Evolutionary conservation across 495 filamentous ascomycete species (phyloP).

Genomic region (Thozetella sp.): DNA sequence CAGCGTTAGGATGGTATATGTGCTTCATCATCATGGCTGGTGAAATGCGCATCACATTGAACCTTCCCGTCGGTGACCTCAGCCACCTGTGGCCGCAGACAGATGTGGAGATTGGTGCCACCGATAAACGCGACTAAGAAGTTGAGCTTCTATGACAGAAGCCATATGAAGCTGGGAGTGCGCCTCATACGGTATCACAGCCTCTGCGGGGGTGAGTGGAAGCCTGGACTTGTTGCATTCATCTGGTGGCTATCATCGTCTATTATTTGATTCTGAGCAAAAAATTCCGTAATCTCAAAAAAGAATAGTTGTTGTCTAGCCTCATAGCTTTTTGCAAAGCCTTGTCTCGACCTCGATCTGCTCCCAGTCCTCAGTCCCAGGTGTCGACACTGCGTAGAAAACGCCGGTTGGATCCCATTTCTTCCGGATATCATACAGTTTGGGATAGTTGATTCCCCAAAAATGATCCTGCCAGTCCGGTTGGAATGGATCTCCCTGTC

Average conservation of each 20-base stretch:
- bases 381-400: conserved; percentile 47
- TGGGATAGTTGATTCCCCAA: conserved; percentile 53
- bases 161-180: background rate
- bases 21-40: conserved; percentile 55
- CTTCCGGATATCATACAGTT: conserved; percentile 48
- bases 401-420: conserved; percentile 58
- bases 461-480: conserved; percentile 57
- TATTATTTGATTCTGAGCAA: too few relatives aligned
- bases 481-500: conserved; percentile 52
- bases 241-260: too few relatives aligned
- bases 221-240: too few relatives aligned
- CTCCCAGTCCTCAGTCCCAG: conserved; percentile 44
- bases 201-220: too few relatives aligned
- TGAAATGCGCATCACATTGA: conserved; percentile 57
- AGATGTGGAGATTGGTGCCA: conserved; percentile 40
- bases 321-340: conserved; percentile 34
- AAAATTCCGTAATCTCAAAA: background rate
- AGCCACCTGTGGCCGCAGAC: conserved; percentile 54
- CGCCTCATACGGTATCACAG: too few relatives aligned
- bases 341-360: conserved; percentile 44
- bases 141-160: conserved; percentile 1
- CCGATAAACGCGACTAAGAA: conserved; percentile 28
- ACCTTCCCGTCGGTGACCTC: conserved; percentile 54
- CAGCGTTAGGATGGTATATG: conserved; percentile 56
- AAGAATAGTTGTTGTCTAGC: background rate